Evolutionary conservation across 331 rosid genomes (phyloP).

Genomic region (Quercus lobata): DNA sequence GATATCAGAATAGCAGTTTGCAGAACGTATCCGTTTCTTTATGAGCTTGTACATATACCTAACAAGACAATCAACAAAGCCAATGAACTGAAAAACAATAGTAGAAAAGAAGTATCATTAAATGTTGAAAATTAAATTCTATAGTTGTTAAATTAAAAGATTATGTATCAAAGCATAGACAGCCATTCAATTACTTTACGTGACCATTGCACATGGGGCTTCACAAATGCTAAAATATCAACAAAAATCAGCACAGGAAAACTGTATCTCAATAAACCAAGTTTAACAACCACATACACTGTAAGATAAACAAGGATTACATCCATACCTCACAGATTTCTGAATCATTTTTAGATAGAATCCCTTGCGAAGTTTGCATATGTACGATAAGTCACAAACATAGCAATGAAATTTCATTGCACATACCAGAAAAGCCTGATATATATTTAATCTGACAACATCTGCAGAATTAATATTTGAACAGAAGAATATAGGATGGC

Average conservation of each 20-base stretch:
- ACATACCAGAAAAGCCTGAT: conserved; percentile 21
- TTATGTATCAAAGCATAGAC: background rate
- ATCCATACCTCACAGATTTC: conserved; percentile 61
- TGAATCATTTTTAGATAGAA: conserved; percentile 33
- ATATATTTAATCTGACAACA: conserved; percentile 77
- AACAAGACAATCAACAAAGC: conserved; percentile 26
- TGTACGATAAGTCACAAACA: too few relatives aligned
- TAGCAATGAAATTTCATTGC: too few relatives aligned
- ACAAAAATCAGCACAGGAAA: background rate
- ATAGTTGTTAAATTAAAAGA: too few relatives aligned
- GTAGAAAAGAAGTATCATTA: background rate
- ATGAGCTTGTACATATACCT: background rate
- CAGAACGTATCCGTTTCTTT: conserved; percentile 7
- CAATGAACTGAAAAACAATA: conserved; percentile 1
- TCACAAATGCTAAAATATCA: background rate
- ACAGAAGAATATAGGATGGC: conserved; percentile 85
- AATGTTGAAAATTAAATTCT: too few relatives aligned
- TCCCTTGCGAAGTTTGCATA: conserved; percentile 15
- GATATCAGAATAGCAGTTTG: conserved; percentile 21
- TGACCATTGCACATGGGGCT: background rate
- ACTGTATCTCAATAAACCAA: background rate
- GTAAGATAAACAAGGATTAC: background rate
- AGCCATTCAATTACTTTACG: background rate
- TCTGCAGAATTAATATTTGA: conserved; percentile 78
- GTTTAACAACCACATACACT: background rate